Percentiles rank a stretch among this genome's conserved stretches.
Conservation (phyloP, 2,329 filamentous ascomycete genomes). For the Epichloe typhina region DNA sequence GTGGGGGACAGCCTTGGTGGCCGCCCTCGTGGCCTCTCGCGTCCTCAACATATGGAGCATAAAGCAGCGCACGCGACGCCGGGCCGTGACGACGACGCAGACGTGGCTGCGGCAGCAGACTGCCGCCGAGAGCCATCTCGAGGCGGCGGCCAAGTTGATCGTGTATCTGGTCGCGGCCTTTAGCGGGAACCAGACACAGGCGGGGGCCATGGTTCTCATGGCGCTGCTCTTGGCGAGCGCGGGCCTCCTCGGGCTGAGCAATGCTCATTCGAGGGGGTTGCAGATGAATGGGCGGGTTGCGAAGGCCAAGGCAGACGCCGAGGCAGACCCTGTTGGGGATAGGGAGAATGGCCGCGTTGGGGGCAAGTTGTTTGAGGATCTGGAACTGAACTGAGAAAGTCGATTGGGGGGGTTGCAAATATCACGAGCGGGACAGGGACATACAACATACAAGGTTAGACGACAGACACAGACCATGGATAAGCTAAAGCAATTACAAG, state of each 20-base stretch:
- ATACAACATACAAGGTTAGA: not conserved
- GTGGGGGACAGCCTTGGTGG: slow-evolving; percentile 33
- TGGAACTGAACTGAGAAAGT: not conserved
- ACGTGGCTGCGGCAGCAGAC: slow-evolving; percentile 42
- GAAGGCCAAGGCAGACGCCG: slow-evolving; percentile 1
- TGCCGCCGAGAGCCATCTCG: slow-evolving; percentile 34
- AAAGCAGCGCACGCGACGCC: slow-evolving; percentile 30
- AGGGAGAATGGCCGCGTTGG: slow-evolving; percentile 1
- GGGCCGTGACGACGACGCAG: slow-evolving; percentile 40
- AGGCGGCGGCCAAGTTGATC: slow-evolving; percentile 39
- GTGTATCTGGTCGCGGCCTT: slow-evolving; percentile 45
- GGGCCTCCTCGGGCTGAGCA: slow-evolving; percentile 39
- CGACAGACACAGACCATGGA: too few relatives aligned
- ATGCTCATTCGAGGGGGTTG: slow-evolving; percentile 32
- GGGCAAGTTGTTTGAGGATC: not conserved
- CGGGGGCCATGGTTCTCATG: slow-evolving; percentile 38
- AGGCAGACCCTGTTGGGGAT: not conserved
- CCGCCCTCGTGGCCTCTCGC: slow-evolving; percentile 39
- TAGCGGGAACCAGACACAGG: slow-evolving; percentile 40
- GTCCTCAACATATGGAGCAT: slow-evolving; percentile 43
- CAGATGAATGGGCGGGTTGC: slow-evolving; percentile 38
- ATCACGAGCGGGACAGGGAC: not conserved
- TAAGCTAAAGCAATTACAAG: too few relatives aligned
- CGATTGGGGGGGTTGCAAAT: not conserved
- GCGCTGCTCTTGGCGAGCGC: slow-evolving; percentile 38